Conservation (phyloP, 305 asterid genomes). For the Fraxinus albicans region DNA sequence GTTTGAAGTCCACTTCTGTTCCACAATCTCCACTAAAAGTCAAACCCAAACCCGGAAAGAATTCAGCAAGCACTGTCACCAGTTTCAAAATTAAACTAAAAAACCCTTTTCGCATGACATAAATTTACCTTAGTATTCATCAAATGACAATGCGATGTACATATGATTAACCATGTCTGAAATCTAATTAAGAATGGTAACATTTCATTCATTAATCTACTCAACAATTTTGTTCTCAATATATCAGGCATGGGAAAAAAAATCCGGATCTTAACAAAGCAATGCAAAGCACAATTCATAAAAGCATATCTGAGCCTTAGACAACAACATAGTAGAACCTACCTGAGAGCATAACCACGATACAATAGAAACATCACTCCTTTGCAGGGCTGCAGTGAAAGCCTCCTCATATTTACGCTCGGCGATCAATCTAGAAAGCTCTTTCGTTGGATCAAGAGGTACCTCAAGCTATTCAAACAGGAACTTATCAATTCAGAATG, state of each 20-base stretch:
- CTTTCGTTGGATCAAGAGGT: conserved; percentile 87
- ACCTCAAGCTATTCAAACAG: conserved; percentile 52
- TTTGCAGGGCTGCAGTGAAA: conserved; percentile 79
- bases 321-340: conserved; percentile 16
- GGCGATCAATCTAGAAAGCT: conserved; percentile 68
- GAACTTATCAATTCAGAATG: background rate
- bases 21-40: background rate
- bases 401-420: conserved; percentile 90
- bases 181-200: conserved; percentile 3
- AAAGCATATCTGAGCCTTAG: background rate
- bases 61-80: background rate
- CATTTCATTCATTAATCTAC: background rate
- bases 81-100: background rate
- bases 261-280: background rate
- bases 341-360: conserved; percentile 98
- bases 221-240: background rate
- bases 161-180: background rate
- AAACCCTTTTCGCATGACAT: background rate
- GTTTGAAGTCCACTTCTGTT: background rate
- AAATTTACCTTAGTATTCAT: background rate
- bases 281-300: conserved; percentile 17
- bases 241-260: background rate
- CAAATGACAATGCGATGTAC: background rate
- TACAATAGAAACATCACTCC: conserved; percentile 77
- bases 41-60: background rate